Percentiles rank a stretch among this genome's conserved stretches.
Evolutionary conservation across 805 yeast genomes (phyloP).

Genomic region (Candida ulmi): DNA sequence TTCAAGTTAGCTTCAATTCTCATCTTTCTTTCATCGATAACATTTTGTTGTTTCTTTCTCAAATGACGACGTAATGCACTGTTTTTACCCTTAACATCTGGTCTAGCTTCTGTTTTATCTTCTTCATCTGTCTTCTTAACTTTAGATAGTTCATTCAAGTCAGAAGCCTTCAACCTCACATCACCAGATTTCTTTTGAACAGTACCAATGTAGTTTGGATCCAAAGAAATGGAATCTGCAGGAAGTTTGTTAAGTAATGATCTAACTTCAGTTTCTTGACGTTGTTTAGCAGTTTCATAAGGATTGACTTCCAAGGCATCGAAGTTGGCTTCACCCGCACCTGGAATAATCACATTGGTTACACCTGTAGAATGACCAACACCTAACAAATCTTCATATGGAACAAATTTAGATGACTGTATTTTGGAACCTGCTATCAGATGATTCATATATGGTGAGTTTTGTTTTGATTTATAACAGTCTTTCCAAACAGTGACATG

Average conservation of each 20-base stretch:
- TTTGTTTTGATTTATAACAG: constrained; percentile 61
- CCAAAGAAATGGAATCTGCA: constrained; percentile 88
- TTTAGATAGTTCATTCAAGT: constrained; percentile 38
- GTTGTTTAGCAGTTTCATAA: constrained; percentile 82
- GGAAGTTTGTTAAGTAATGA: constrained; percentile 78
- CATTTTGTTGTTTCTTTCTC: constrained; percentile 80
- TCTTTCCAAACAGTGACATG: constrained; percentile 95
- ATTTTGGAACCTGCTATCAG: constrained; percentile 72
- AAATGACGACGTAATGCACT: constrained; percentile 75
- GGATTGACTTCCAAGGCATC: constrained; percentile 94
- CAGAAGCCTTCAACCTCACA: constrained; percentile 59
- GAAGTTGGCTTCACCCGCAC: constrained; percentile 96
- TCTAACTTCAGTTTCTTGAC: constrained; percentile 90
- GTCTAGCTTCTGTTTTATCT: constrained; percentile 39
- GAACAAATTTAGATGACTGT: constrained; percentile 69
- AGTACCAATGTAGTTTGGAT: constrained; percentile 82
- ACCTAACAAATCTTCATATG: constrained; percentile 95
- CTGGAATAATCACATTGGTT: constrained; percentile 87
- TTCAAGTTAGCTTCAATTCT: constrained; percentile 70
- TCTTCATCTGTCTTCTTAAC: constrained; percentile 34
- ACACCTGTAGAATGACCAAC: constrained; percentile 78
- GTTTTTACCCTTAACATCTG: constrained; percentile 73
- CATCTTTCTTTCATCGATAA: constrained; percentile 77
- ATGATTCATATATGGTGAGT: constrained; percentile 90
- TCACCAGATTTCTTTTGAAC: constrained; percentile 67